Base-by-base conservation (phyloP, 495 filamentous ascomycete genomes). In the Mytilinidion resinicola region DNA sequence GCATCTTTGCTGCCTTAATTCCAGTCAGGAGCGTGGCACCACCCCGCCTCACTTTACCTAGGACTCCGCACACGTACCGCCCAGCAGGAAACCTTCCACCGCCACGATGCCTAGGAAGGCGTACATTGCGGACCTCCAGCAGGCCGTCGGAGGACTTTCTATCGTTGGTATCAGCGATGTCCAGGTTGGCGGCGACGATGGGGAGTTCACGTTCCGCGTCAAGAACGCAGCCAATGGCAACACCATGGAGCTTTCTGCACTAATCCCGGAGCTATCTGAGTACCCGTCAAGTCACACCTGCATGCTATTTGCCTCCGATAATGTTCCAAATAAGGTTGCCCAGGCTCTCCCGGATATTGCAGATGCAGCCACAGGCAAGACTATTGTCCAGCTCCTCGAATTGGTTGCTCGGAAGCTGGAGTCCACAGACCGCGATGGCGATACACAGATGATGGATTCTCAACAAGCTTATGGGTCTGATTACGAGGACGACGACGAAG, bases 251-350 rank as follows among this genome's bases (percentile, higher is more conserved):
- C 73, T 87, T 30, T 77, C 77, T 19, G 80, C 73, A 14, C 68
- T 83, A 8, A 70, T 85, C 4, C 73, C 80, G 82, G 84, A 89
- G 57, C 64, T 83, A 4, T 71, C 74, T 41, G 83, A 88, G 9
- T 91, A 91, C 60, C 88, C 87, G 1, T 72, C 70, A 19, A 67
- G 67, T 30, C 86, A 88, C 63, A 72, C 69, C 43, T 87, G 81
- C 57, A 76, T 83, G 56, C 62, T 87, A 38, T 89, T 78, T 61
- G 77, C 82, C 12, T 76, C 77, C 3, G 76, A 84, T 0, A 70
- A 81, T 56, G 72, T 77, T 25, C 71, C 77, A 11, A 62, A 60
- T 2, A 53, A 67, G 8, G 71, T 86, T 25, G 75, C 77, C 7
- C 61, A 68, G 0, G 71, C 77, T 34, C 69, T 85, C 14, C 73